Base-by-base conservation (phyloP, 2,329 filamentous ascomycete genomes). In the Setomelanomma holmii region DNA sequence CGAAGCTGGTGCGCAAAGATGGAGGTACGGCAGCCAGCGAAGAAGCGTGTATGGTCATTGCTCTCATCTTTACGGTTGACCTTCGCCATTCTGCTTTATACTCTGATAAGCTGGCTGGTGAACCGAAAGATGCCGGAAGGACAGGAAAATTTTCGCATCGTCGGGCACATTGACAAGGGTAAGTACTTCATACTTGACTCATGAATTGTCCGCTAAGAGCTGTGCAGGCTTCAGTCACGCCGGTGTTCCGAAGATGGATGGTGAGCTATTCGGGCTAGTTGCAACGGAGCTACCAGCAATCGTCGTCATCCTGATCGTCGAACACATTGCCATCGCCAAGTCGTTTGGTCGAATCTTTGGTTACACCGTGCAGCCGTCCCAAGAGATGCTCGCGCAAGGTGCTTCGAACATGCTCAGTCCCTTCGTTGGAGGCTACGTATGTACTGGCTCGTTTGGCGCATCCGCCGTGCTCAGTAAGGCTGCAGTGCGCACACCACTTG, bases 391-490 rank as follows among this genome's bases (percentile, higher is more conserved):
- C 41, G 93, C 91, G 19, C 96, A 96, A 61, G 93, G 93, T 54
- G 84, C 96, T 22, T 88, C 88, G 21, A 97, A 97, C 69, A 80
- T 96, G 40, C 81, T 97, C 7, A 91, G 90, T 1, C 91, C 93
- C 1, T 96, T 97, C 76, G 62, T 97, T 1, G 93, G 93, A 46
- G 93, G 83, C 1, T 97, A 95, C 67, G 90, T 93, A 8, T 89
- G 91, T 0, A 97, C 93, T 1, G 93, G 93, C 1, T 97, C 93
- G 2, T 97, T 97, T 80, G 95, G 90, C 39, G 87, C 93, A 55
- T 96, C 93, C 21, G 93, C 93, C 41, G 96, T 97, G 75, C 93
- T 96, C 73, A 93, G 92, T 10, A 97, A 96, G 75, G 92, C 93
- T 35, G 93, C 93, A 63, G 92, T 96, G 5, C 86, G 91, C 19